Evolutionary conservation across 164 flowering plant genomes (phyloP).

Genomic region (Nymphaea thermarum): DNA sequence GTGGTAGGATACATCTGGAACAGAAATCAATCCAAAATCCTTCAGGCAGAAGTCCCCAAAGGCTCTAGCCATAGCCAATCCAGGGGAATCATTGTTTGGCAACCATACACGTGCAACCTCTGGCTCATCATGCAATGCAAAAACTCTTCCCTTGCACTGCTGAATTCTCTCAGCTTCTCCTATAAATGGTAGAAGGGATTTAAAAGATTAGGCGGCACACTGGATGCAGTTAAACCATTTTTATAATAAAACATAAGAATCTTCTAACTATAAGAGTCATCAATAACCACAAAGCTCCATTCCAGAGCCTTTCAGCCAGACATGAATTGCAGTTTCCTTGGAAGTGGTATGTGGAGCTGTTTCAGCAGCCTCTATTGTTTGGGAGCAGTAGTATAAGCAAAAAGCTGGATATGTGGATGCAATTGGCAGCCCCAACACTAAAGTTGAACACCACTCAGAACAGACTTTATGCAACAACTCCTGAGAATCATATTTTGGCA

Average conservation of each 20-base stretch:
- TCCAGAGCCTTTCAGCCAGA: not conserved
- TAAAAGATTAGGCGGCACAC: not conserved
- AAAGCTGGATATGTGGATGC: too few species aligned
- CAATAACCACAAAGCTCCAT: not conserved
- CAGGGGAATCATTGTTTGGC: slow-evolving; percentile 76
- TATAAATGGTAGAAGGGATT: slow-evolving; percentile 6
- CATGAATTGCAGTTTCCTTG: not conserved
- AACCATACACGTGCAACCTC: slow-evolving; percentile 88
- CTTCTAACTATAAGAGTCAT: not conserved
- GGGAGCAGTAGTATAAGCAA: not conserved
- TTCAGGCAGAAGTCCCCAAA: slow-evolving; percentile 73
- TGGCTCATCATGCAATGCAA: slow-evolving; percentile 97
- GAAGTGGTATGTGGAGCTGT: not conserved
- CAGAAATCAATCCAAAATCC: slow-evolving; percentile 63
- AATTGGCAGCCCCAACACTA: too few species aligned
- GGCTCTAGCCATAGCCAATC: slow-evolving; percentile 75
- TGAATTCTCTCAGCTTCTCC: slow-evolving; percentile 97
- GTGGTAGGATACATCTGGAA: slow-evolving; percentile 50
- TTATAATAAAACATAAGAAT: not conserved
- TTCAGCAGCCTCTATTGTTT: not conserved
- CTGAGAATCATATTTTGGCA: too few species aligned
- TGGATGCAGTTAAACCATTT: not conserved
- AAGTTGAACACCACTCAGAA: too few species aligned
- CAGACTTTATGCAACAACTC: too few species aligned
- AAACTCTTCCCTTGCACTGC: slow-evolving; percentile 86